Evolutionary conservation across 2,329 filamentous ascomycete genomes (phyloP).

Genomic region (Pyrenophora tritici-repentis): DNA sequence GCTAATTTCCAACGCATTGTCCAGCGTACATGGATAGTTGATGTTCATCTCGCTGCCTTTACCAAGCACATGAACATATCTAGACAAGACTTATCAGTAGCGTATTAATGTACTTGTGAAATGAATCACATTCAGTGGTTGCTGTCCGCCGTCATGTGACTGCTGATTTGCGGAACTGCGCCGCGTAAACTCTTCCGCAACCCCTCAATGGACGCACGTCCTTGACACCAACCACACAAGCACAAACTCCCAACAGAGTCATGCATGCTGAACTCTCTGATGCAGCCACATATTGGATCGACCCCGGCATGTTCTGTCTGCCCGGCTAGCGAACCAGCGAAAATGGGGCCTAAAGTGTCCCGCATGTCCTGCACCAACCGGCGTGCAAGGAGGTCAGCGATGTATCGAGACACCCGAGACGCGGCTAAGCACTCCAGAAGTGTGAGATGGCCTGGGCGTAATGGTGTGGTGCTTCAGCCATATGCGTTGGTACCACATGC

Average conservation of each 20-base stretch:
- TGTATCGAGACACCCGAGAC: conserved; percentile 20
- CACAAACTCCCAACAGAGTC: conserved; percentile 13
- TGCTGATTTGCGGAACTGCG: neutral
- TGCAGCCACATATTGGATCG: conserved; percentile 11
- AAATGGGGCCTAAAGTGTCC: conserved; percentile 15
- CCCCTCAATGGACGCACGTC: neutral
- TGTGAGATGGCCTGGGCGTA: conserved; percentile 13
- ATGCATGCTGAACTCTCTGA: conserved; percentile 12
- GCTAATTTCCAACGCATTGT: no score
- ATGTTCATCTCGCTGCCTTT: no score
- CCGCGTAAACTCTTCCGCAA: conserved; percentile 6
- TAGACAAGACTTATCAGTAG: no score
- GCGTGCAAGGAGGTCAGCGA: conserved; percentile 7
- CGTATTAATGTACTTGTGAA: no score
- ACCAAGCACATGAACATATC: no score
- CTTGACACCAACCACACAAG: conserved; percentile 1
- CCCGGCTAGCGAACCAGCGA: neutral
- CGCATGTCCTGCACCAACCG: conserved; percentile 15
- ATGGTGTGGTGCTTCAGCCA: conserved; percentile 20
- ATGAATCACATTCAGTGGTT: no score
- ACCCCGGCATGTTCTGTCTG: conserved; percentile 6
- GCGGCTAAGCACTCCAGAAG: conserved; percentile 39
- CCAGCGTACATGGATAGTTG: no score
- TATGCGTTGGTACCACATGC: neutral
- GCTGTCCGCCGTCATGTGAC: no score